Conservation (phyloP, 345 rosid species). For the Schrenkiella parvula region DNA sequence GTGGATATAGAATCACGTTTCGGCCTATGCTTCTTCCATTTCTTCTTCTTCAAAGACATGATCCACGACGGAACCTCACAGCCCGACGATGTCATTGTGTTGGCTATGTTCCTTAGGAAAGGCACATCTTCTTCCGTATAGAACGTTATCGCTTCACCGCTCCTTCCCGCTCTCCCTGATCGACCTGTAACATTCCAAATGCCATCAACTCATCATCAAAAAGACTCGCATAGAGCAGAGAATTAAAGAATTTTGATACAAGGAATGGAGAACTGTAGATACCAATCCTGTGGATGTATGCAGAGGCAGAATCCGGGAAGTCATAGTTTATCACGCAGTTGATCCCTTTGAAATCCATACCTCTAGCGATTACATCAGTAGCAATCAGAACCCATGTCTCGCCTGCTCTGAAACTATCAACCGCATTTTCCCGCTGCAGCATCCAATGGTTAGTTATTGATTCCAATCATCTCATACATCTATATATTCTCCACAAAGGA, state of each 20-base stretch:
- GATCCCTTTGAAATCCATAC: constrained; percentile 98
- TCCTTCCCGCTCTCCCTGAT: constrained; percentile 90
- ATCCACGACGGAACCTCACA: constrained; percentile 94
- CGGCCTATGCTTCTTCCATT: constrained; percentile 85
- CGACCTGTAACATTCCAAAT: constrained; percentile 47
- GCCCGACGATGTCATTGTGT: constrained; percentile 77
- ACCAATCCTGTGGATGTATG: constrained; percentile 97
- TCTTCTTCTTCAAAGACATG: constrained; percentile 54
- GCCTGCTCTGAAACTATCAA: constrained; percentile 78
- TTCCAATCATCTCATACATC: not conserved
- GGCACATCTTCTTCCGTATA: constrained; percentile 83
- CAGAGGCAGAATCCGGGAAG: constrained; percentile 84
- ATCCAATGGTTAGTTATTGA: not conserved
- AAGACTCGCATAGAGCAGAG: not conserved
- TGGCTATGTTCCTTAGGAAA: constrained; percentile 74
- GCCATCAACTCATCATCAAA: not conserved
- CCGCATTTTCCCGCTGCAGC: constrained; percentile 73
- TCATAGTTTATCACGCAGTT: constrained; percentile 90
- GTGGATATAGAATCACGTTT: constrained; percentile 67
- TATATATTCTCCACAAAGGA: not conserved
- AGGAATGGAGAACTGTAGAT: constrained; percentile 16
- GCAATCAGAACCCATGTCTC: constrained; percentile 93
- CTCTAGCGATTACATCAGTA: constrained; percentile 92
- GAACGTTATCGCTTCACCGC: constrained; percentile 81
- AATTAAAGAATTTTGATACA: not conserved